phyloP scores from a whole-genome alignment of 1,139 yeast species.

The Saccharomyces hybrid region DNA sequence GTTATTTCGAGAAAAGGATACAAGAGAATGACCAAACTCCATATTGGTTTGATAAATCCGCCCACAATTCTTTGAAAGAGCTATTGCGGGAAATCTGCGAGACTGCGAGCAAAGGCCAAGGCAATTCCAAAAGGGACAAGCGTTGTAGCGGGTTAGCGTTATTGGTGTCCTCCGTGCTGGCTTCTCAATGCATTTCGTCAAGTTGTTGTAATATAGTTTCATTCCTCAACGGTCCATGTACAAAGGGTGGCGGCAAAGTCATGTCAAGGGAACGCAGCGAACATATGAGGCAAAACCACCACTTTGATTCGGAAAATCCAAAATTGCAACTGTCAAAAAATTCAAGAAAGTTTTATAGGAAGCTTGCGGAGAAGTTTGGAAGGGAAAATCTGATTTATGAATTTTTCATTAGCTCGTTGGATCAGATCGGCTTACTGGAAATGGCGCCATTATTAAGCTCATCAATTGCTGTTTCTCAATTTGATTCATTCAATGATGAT shows the following conservation, averaged over 20 bases:
- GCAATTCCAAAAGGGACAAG: constrained; percentile 5
- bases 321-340: constrained; percentile 7
- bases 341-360: constrained; percentile 11
- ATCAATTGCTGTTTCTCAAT: constrained; percentile 9
- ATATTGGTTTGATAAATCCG: neutral
- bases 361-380: neutral
- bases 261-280: constrained; percentile 11
- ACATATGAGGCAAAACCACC: constrained; percentile 14
- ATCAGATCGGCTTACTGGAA: constrained; percentile 20
- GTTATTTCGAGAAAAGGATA: neutral
- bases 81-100: neutral
- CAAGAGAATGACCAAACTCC: neutral
- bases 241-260: constrained; percentile 20
- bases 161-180: constrained; percentile 11
- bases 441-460: constrained; percentile 11
- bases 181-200: neutral
- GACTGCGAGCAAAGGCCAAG: neutral
- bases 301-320: constrained; percentile 9
- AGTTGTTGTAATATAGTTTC: constrained; percentile 7
- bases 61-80: neutral
- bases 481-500: constrained; percentile 11
- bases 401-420: constrained; percentile 14
- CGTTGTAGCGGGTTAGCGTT: constrained; percentile 18
- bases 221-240: constrained; percentile 20
- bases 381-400: constrained; percentile 1